A percentile compares a stretch with the other conserved stretches of the same genome.
Conservation (phyloP, 768 basidiomycete genomes). For the Calocybe indica region DNA sequence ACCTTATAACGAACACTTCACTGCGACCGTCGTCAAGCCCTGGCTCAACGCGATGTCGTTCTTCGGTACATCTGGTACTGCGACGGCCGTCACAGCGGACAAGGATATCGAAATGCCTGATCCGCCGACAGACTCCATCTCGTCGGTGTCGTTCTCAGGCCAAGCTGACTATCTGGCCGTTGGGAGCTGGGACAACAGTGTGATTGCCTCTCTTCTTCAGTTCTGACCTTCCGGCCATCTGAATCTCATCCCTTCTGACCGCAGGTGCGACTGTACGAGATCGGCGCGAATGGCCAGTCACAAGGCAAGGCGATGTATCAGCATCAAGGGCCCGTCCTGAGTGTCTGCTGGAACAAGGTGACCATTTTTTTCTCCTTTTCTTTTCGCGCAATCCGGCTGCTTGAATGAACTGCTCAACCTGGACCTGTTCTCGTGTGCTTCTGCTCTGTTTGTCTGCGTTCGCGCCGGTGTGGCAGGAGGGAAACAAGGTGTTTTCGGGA, state of each 20-base stretch:
- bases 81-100: slow-evolving; percentile 40
- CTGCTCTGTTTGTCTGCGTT: background rate
- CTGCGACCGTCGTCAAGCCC: background rate
- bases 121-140: slow-evolving; percentile 84
- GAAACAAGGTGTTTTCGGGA: slow-evolving; percentile 85
- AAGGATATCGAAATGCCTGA: slow-evolving; percentile 81
- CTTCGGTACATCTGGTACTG: slow-evolving; percentile 25
- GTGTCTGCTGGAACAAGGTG: slow-evolving; percentile 89
- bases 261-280: slow-evolving; percentile 93
- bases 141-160: slow-evolving; percentile 77
- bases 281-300: slow-evolving; percentile 71
- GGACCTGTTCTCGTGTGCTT: background rate
- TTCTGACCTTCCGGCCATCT: slow-evolving; percentile 3
- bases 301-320: slow-evolving; percentile 87
- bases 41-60: slow-evolving; percentile 28
- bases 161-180: slow-evolving; percentile 88
- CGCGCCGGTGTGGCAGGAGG: slow-evolving; percentile 51
- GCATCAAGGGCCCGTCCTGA: slow-evolving; percentile 87
- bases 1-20: too few species aligned
- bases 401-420: too few species aligned
- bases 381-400: slow-evolving; percentile 1
- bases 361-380: slow-evolving; percentile 13
- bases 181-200: slow-evolving; percentile 92
- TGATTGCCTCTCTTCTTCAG: slow-evolving; percentile 25
- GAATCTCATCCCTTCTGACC: slow-evolving; percentile 4